Conservation (phyloP, 1,284 basidiomycete species). For the Pascua sp. region DNA sequence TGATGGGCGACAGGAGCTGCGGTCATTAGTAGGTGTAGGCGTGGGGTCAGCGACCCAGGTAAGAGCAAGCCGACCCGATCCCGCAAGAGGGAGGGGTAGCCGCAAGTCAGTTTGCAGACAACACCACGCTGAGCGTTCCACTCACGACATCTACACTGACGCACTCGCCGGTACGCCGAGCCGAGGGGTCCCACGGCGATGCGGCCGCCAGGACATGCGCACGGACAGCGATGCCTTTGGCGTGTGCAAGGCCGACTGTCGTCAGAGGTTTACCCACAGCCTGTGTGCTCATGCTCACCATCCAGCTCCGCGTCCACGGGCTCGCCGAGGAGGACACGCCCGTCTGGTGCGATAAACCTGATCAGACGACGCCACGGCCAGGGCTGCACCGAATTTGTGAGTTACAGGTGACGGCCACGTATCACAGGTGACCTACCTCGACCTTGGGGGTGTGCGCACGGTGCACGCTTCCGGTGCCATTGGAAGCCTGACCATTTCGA, state of each 20-base stretch:
- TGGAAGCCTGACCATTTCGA: too few species aligned
- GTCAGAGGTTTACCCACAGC: background rate
- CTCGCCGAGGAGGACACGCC: conserved; percentile 26
- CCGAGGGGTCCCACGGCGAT: conserved; percentile 22
- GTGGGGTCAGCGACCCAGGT: background rate
- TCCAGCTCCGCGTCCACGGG: conserved; percentile 35
- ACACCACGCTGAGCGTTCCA: conserved; percentile 5
- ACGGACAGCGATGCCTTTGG: conserved; percentile 15
- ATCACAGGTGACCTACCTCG: too few species aligned
- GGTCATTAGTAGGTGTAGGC: background rate
- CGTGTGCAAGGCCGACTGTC: conserved; percentile 39
- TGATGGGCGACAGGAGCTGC: conserved; percentile 39
- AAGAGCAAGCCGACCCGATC: background rate
- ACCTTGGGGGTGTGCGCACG: too few species aligned
- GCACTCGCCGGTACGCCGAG: conserved; percentile 7
- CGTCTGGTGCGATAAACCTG: conserved; percentile 26
- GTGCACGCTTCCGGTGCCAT: too few species aligned
- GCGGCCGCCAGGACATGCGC: conserved; percentile 24
- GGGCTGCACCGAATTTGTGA: background rate
- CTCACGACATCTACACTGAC: conserved; percentile 1
- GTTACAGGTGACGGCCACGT: too few species aligned
- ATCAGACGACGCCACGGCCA: conserved; percentile 29
- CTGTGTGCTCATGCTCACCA: conserved; percentile 4
- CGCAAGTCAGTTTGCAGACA: background rate
- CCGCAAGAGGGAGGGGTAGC: background rate